Evolutionary conservation across 108 stramenopile species (phyloP).

Genomic region (Pseudonitzschia delicatissima): DNA sequence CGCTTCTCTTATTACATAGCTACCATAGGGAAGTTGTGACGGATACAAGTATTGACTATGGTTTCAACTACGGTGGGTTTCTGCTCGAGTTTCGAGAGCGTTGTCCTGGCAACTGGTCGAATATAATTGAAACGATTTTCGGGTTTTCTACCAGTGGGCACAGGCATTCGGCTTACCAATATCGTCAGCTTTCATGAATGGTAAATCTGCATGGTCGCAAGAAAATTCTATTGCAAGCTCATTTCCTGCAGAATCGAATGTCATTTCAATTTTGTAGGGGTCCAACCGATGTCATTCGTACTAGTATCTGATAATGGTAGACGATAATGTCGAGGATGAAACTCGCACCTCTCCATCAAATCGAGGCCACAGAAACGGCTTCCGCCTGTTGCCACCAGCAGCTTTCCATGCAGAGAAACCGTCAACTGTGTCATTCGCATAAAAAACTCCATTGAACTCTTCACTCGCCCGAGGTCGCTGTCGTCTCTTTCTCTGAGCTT

Average conservation of each 20-base stretch:
- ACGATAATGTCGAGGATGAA: conserved; percentile 3
- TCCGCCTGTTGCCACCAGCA: conserved; percentile 2
- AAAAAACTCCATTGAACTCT: background rate
- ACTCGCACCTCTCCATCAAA: background rate
- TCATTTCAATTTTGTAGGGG: background rate
- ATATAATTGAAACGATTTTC: too few relatives aligned
- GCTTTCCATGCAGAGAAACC: background rate
- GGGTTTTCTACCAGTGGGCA: conserved; percentile 14
- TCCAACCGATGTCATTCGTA: background rate
- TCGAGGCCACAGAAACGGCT: background rate
- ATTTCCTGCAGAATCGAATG: background rate
- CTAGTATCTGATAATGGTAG: background rate
- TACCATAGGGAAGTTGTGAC: too few relatives aligned
- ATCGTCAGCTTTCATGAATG: conserved; percentile 9
- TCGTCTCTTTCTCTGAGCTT: background rate
- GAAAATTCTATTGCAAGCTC: background rate
- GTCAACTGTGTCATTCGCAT: conserved; percentile 10
- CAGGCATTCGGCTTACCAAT: conserved; percentile 7
- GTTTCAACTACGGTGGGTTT: too few relatives aligned
- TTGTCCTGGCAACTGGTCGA: too few relatives aligned
- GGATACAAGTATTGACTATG: too few relatives aligned
- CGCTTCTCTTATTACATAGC: too few relatives aligned
- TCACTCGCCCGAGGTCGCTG: background rate
- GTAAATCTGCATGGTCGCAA: conserved; percentile 8
- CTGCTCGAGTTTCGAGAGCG: too few relatives aligned